phyloP scores from a whole-genome alignment of 495 filamentous ascomycete species.

The Aspergillus coremiiformis region DNA sequence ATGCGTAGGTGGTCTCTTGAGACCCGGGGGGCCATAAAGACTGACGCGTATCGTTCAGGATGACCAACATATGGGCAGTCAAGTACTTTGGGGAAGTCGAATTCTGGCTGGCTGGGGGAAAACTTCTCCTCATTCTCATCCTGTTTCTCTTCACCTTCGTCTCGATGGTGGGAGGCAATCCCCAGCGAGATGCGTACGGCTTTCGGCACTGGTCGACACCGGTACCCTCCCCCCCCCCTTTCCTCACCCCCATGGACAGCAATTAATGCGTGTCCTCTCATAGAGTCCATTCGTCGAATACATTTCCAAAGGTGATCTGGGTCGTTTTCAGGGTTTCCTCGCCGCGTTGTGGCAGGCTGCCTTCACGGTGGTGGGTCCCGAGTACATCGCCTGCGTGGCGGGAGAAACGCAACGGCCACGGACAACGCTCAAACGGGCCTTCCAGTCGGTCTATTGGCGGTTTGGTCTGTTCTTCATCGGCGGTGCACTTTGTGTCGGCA shows the following conservation, averaged over 20 bases:
- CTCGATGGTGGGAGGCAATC: conserved; percentile 69
- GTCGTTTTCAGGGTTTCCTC: conserved; percentile 64
- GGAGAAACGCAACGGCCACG: conserved; percentile 70
- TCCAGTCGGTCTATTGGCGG: conserved; percentile 65
- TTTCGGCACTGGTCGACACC: conserved; percentile 50
- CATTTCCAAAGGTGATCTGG: conserved; percentile 51
- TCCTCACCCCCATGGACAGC: no score
- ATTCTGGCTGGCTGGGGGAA: conserved; percentile 61
- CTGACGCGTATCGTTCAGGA: not conserved
- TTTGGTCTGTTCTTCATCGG: conserved; percentile 68
- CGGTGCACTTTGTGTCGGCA: conserved; percentile 58
- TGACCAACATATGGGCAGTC: conserved; percentile 40
- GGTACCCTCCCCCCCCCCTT: not conserved
- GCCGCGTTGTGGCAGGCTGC: conserved; percentile 50
- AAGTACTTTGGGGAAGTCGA: conserved; percentile 60
- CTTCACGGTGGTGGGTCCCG: conserved; percentile 47
- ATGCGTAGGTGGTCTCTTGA: conserved; percentile 15
- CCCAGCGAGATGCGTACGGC: conserved; percentile 58
- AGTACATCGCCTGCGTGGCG: conserved; percentile 72
- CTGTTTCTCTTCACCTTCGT: conserved; percentile 31
- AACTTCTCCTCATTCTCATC: conserved; percentile 59
- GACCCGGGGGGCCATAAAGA: not conserved
- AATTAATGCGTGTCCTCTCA: no score
- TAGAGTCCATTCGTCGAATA: conserved; percentile 34
- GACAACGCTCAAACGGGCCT: conserved; percentile 43